Percentiles rank a stretch among this genome's conserved stretches.
These are phyloP conservation scores for Suillus placidus DNA, from an alignment of 768 basidiomycete genomes.

Conservation along the genomic window DNA sequence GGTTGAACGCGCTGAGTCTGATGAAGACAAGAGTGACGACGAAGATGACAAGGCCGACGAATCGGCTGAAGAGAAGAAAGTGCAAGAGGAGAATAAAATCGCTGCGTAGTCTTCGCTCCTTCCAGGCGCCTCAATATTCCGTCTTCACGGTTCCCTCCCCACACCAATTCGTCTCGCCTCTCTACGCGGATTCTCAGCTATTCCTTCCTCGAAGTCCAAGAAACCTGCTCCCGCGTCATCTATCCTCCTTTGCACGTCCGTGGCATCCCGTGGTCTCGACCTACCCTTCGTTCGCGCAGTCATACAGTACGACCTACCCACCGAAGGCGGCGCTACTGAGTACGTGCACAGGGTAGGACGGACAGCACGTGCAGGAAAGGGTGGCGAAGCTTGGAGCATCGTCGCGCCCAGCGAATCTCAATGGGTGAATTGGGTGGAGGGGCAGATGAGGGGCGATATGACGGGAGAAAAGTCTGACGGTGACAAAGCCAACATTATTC, in stretches of 20 bases:
- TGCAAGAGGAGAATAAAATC: no score
- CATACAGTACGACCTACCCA: slow-evolving; percentile 95
- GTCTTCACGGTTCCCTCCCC: slow-evolving; percentile 91
- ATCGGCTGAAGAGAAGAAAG: slow-evolving; percentile 25
- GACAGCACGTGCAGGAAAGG: slow-evolving; percentile 93
- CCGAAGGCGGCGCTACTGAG: slow-evolving; percentile 94
- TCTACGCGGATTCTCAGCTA: slow-evolving; percentile 76
- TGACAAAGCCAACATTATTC: slow-evolving; percentile 42
- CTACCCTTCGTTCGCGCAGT: slow-evolving; percentile 92
- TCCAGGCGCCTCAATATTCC: slow-evolving; percentile 79
- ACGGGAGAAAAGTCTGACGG: slow-evolving; percentile 22
- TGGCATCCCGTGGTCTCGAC: slow-evolving; percentile 97
- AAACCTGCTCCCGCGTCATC: slow-evolving; percentile 48
- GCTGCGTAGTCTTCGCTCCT: slow-evolving; percentile 75
- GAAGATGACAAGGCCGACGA: slow-evolving; percentile 31
- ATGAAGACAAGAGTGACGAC: slow-evolving; percentile 19
- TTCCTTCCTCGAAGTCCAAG: slow-evolving; percentile 33
- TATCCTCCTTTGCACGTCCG: slow-evolving; percentile 91
- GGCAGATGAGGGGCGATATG: slow-evolving; percentile 67
- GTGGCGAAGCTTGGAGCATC: slow-evolving; percentile 94
- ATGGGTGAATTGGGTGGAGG: slow-evolving; percentile 91
- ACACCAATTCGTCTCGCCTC: slow-evolving; percentile 74
- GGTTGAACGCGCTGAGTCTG: no score
- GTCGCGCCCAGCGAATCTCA: slow-evolving; percentile 82
- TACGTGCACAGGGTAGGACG: slow-evolving; percentile 97